Conservation (phyloP, 768 basidiomycete genomes). For the Lyophyllum shimeji region DNA sequence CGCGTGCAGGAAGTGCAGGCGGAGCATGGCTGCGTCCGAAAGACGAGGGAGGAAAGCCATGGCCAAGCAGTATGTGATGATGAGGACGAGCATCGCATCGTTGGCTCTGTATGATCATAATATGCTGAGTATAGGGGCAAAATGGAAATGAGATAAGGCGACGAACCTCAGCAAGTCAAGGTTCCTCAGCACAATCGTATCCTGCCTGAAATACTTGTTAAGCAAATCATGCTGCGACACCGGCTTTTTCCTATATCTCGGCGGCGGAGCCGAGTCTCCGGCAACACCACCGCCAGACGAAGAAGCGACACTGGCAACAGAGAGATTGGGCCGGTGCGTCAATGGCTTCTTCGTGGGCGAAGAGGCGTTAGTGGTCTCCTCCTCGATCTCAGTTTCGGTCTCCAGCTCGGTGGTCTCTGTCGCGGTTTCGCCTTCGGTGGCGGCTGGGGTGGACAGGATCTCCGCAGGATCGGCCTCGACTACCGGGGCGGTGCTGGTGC, state of each 20-base stretch:
- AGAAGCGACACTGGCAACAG: constrained; percentile 33
- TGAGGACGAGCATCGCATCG: constrained; percentile 78
- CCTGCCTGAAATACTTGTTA: constrained; percentile 88
- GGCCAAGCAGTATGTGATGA: constrained; percentile 66
- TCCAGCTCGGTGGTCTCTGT: constrained; percentile 73
- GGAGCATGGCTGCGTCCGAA: constrained; percentile 51
- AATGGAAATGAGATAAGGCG: background rate
- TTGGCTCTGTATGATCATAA: constrained; percentile 55
- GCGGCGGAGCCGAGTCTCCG: constrained; percentile 1
- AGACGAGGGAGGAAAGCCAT: constrained; percentile 56
- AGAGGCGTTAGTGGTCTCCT: constrained; percentile 22
- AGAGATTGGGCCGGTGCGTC: constrained; percentile 31
- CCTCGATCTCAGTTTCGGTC: constrained; percentile 59
- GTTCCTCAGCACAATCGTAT: constrained; percentile 77
- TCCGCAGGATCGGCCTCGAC: constrained; percentile 26
- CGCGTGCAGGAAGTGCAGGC: constrained; percentile 80
- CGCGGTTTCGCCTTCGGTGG: constrained; percentile 71
- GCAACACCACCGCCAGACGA: constrained; percentile 25
- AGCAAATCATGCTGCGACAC: constrained; percentile 86
- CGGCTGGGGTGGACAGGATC: constrained; percentile 54
- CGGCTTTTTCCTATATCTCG: constrained; percentile 25
- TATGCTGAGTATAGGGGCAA: background rate
- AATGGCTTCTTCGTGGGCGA: constrained; percentile 20
- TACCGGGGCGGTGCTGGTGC: constrained; percentile 13
- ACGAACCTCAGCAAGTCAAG: constrained; percentile 80